Evolutionary conservation across 805 yeast species (phyloP).

Genomic region (Candida nonsorbophila): DNA sequence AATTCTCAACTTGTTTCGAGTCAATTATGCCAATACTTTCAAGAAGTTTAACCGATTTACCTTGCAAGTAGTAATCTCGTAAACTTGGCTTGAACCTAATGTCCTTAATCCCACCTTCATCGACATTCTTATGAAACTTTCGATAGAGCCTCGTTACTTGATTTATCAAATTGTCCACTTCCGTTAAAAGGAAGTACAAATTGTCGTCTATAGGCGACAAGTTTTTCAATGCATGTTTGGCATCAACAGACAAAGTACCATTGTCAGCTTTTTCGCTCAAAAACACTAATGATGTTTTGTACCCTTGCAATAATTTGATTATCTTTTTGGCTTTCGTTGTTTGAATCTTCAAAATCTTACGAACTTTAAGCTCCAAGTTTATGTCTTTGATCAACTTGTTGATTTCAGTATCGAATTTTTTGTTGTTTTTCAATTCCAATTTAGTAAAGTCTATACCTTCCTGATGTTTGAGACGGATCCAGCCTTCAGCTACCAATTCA

Average conservation of each 20-base stretch:
- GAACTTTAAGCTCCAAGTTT: conserved; percentile 37
- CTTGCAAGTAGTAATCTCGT: conserved; percentile 36
- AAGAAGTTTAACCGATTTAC: conserved; percentile 30
- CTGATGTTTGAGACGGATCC: conserved; percentile 66
- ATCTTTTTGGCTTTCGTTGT: conserved; percentile 34
- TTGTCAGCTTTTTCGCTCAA: conserved; percentile 12
- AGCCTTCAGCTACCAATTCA: conserved; percentile 60
- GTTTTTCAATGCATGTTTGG: conserved; percentile 21
- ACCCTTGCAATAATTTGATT: conserved; percentile 22
- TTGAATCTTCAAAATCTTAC: conserved; percentile 36
- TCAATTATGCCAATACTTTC: conserved; percentile 16
- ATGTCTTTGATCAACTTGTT: conserved; percentile 31
- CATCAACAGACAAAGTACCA: conserved; percentile 11
- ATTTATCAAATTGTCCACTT: conserved; percentile 32
- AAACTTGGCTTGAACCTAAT: conserved; percentile 19
- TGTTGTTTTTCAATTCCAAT: conserved; percentile 2
- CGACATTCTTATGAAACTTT: conserved; percentile 19
- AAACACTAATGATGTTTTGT: conserved; percentile 22
- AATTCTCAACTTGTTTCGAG: conserved; percentile 3
- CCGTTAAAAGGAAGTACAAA: conserved; percentile 38
- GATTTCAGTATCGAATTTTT: conserved; percentile 22
- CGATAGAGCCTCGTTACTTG: conserved; percentile 21
- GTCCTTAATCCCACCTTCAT: conserved; percentile 19
- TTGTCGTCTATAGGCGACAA: conserved; percentile 45
- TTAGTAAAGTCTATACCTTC: conserved; percentile 35